Evolutionary conservation across 352 stramenopile genomes (phyloP), one percentile per base, ranked within the genome.

Genomic region (Phytophthora pini): DNA sequence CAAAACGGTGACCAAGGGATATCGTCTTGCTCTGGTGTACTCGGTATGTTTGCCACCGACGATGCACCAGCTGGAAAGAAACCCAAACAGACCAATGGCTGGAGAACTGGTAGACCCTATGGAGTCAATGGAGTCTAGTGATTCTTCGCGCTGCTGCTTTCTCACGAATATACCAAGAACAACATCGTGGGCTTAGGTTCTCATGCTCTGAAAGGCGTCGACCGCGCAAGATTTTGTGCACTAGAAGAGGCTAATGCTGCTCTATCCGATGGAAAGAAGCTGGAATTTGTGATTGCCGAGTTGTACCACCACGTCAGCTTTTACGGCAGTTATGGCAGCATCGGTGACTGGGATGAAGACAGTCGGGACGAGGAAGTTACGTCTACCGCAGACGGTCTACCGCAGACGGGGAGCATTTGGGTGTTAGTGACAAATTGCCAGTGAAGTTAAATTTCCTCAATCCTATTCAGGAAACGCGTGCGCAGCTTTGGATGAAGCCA

Each of bases 11-110:
- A 72, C 56, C 15, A 72, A 59, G 12, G 61, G 61, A 7, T 75
- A 55, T 49, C 61, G 67, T 17, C 36, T 75, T 3, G 61, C 48
- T n/a, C 20, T 75, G 22, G 61, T 72, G 9, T 75, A 75, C 44
- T 75, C 46, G 7, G 44, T 75, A 26, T 72, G 56, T 34, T 41
- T 68, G n/a, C 67, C 67, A 10, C 31, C 15, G 5, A 13, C 22
- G 13, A 61, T 52, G 32, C 27, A 27, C 17, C 40, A 67, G 15
- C 38, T 63, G 36, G 20, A 17, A 26, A 38, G 29, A 32, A 26
- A 13, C n/a, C 3, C 4, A 5, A 26, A 50, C 8, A 52, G 36
- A 5, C 45, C 45, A 11, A n/a, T 43, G 38, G n/a, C 13, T 38
- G 13, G 36, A 20, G 45, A 39, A 15, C 12, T 51, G 8, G 13